Conservation (phyloP, 805 yeast species). For the Pichia ethanolica region DNA sequence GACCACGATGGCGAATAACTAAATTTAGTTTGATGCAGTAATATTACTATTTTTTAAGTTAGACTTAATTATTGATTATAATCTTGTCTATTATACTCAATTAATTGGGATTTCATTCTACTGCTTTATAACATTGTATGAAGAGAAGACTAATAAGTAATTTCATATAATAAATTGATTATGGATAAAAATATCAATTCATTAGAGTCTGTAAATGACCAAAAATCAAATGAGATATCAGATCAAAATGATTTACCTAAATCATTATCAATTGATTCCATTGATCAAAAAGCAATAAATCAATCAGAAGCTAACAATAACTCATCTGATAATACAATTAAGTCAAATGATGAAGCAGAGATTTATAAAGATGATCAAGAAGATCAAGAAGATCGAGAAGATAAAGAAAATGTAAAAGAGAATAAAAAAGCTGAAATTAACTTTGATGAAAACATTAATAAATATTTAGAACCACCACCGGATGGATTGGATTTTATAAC, state of each 20-base stretch:
- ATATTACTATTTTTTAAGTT: no score
- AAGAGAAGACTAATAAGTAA: no score
- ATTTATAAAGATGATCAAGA: no score
- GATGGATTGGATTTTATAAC: conserved; percentile 26
- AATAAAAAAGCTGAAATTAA: not conserved
- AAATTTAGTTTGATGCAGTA: no score
- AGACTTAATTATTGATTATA: no score
- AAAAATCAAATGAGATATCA: not conserved
- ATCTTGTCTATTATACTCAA: no score
- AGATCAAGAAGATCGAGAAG: not conserved
- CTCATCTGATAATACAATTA: no score
- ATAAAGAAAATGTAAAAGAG: not conserved
- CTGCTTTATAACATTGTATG: no score
- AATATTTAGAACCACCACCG: conserved; percentile 22
- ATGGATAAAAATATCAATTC: not conserved
- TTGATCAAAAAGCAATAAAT: not conserved
- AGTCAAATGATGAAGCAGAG: no score
- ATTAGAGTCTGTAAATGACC: not conserved
- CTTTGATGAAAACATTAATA: conserved; percentile 12
- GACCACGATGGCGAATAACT: no score
- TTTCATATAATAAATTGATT: not conserved
- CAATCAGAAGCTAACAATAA: no score
- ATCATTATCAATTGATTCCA: not conserved
- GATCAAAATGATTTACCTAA: not conserved
- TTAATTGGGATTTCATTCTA: no score